Conservation (phyloP, 2,329 filamentous ascomycete genomes). For the Neofusicoccum ribis region DNA sequence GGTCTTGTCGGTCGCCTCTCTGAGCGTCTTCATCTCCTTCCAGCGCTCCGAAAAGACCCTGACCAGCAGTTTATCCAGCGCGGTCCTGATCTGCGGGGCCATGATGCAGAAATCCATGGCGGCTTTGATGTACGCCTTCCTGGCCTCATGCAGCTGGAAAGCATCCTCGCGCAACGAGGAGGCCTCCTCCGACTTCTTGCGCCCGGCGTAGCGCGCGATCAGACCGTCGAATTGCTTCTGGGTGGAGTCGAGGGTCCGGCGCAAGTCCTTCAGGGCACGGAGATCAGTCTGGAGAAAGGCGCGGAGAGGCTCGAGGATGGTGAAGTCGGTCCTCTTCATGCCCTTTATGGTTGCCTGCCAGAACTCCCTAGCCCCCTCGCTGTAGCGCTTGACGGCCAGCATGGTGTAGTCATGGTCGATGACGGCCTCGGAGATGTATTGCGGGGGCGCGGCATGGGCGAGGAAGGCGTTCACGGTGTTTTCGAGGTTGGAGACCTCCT, state of each 20-base stretch:
- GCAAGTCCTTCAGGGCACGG: slow-evolving; percentile 80
- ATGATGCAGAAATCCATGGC: slow-evolving; percentile 91
- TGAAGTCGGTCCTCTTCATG: slow-evolving; percentile 74
- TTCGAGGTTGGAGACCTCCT: slow-evolving; percentile 74
- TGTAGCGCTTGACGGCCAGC: slow-evolving; percentile 79
- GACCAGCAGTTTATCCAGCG: slow-evolving; percentile 83
- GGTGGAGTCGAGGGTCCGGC: slow-evolving; percentile 71
- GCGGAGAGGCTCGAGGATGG: slow-evolving; percentile 79
- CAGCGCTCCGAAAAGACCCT: slow-evolving; percentile 83
- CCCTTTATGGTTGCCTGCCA: slow-evolving; percentile 75
- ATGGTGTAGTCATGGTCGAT: slow-evolving; percentile 95
- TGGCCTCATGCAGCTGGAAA: slow-evolving; percentile 89
- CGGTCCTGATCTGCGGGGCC: slow-evolving; percentile 79
- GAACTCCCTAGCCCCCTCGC: slow-evolving; percentile 83
- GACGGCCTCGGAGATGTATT: slow-evolving; percentile 74
- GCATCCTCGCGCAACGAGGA: slow-evolving; percentile 91
- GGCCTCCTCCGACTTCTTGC: slow-evolving; percentile 91
- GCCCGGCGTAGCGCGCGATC: slow-evolving; percentile 76
- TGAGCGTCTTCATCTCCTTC: slow-evolving; percentile 75
- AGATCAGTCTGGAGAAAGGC: slow-evolving; percentile 77
- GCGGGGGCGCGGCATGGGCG: slow-evolving; percentile 70
- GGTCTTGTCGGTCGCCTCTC: slow-evolving; percentile 62
- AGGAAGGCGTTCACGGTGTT: slow-evolving; percentile 76
- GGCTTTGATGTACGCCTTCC: slow-evolving; percentile 85
- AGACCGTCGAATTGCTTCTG: slow-evolving; percentile 84